Evolutionary conservation across 225 moss, liverwort and hornwort genomes (phyloP), one percentile per base, ranked within the genome.

Genomic region (Thuidium tamariscinum): DNA sequence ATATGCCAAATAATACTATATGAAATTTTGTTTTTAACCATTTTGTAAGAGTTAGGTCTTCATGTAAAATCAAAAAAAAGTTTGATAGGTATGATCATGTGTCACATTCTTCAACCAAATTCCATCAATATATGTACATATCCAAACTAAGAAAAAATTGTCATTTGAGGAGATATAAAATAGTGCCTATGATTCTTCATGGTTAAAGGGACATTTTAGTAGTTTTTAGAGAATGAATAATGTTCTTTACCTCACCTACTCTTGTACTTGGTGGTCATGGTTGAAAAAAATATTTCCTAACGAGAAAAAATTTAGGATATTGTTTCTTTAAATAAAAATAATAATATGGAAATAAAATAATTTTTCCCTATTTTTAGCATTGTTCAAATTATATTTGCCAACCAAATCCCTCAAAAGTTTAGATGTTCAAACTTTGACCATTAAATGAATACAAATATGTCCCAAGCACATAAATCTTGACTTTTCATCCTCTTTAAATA

Each of bases 121-220:
- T 37, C 37, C 22, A 66, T 10, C 12, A 37, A 67, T 13, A 66
- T 21, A 66, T 36, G 3, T n/a, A 66, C 20, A 36, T 21, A 66
- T 36, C 36, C 36, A 66, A 36, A 19, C 6, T 20, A 19, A 20
- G 11, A 66, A 3, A 0, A 0, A 19, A 7, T 18, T 36, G 3
- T 21, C 11, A 66, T 11, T 21, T 11, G 21, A 66, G 3, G 11
- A 1, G 5, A 11, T 20, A 36, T 3, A 21, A 21, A 66, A 36
- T 36, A 3, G 11, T 3, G 2, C 36, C 21, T 36, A 21, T 1
- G 0, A 0, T 0, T 0, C 36, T 36, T 36, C 7, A 21, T 6
- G 7, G 6, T 36, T 11, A 36, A 21, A 66, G 3, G 12, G 21
- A 66, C 21, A 66, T 36, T 21, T 21, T 0, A 36, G 3, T 36